Evolutionary conservation across 345 rosid species (phyloP).

Genomic region (Brassica cretica): DNA sequence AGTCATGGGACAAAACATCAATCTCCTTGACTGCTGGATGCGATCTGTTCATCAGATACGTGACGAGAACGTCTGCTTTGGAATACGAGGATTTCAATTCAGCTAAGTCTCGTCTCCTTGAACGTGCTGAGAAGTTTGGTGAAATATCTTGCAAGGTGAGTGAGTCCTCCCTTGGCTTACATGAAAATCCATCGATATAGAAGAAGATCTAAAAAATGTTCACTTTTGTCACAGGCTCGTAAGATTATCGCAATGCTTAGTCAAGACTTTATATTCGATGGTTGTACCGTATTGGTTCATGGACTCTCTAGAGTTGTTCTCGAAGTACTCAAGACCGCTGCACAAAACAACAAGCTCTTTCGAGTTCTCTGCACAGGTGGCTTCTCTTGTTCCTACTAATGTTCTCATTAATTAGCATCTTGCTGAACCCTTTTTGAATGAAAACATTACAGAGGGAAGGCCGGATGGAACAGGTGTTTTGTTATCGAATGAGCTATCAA

Average conservation of each 20-base stretch:
- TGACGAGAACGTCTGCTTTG: conserved; percentile 85
- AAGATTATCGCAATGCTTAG: conserved; percentile 88
- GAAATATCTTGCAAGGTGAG: conserved; percentile 72
- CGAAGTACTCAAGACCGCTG: conserved; percentile 82
- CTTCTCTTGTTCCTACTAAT: neutral
- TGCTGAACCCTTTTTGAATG: neutral
- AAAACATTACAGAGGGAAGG: conserved; percentile 72
- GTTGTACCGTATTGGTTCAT: conserved; percentile 95
- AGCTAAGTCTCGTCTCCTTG: conserved; percentile 85
- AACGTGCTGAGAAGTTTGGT: conserved; percentile 97
- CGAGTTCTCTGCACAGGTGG: conserved; percentile 91
- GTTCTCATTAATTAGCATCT: neutral
- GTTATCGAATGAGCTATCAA: conserved; percentile 81
- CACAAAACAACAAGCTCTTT: conserved; percentile 78
- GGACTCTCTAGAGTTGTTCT: conserved; percentile 93
- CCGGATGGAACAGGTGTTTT: conserved; percentile 85
- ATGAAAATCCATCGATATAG: neutral
- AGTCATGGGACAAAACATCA: conserved; percentile 87
- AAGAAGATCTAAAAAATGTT: neutral
- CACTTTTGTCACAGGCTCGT: conserved; percentile 57
- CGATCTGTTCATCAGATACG: conserved; percentile 85
- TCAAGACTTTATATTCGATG: conserved; percentile 94
- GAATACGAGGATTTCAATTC: conserved; percentile 94
- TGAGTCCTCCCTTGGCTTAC: neutral
- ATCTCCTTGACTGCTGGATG: conserved; percentile 92